These are phyloP conservation scores for Zasmidium angulare DNA, from an alignment of 2,329 filamentous ascomycete genomes.

Conservation along the genomic window DNA sequence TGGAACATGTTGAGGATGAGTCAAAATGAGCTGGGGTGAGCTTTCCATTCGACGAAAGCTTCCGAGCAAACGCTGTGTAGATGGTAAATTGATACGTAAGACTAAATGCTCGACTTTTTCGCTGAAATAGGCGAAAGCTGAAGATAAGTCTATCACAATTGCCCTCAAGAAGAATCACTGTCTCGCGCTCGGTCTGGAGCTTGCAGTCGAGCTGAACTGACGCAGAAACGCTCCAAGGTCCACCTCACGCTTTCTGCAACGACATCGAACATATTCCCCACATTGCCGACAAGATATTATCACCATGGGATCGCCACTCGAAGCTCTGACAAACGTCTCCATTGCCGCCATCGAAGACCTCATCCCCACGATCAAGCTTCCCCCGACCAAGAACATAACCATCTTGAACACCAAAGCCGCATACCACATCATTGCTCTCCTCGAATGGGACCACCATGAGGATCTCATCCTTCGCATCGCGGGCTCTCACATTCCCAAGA, in stretches of 20 bases:
- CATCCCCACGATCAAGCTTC: neutral
- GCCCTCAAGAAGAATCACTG: neutral
- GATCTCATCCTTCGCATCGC: conserved; percentile 4
- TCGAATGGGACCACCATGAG: neutral
- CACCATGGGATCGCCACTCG: neutral
- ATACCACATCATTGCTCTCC: conserved; percentile 2
- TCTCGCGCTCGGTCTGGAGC: neutral
- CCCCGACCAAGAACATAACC: neutral
- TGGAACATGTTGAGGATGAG: neutral
- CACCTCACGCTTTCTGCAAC: neutral
- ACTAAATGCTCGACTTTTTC: neutral
- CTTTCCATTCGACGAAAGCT: no score
- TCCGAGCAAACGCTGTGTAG: no score
- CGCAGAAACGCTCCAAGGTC: neutral
- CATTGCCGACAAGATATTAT: neutral
- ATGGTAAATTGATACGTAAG: no score
- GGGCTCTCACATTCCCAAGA: conserved; percentile 1
- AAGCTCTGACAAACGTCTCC: neutral
- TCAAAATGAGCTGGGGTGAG: neutral
- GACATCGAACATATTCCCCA: neutral
- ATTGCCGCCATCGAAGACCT: neutral
- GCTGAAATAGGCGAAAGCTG: no score
- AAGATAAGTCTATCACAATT: neutral
- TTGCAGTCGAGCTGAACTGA: neutral
- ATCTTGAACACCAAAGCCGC: neutral